A percentile compares a stretch with the other conserved stretches of the same genome.
Evolutionary conservation across 2,329 filamentous ascomycete genomes (phyloP).

Genomic region (Hymenoscyphus fraxineus): DNA sequence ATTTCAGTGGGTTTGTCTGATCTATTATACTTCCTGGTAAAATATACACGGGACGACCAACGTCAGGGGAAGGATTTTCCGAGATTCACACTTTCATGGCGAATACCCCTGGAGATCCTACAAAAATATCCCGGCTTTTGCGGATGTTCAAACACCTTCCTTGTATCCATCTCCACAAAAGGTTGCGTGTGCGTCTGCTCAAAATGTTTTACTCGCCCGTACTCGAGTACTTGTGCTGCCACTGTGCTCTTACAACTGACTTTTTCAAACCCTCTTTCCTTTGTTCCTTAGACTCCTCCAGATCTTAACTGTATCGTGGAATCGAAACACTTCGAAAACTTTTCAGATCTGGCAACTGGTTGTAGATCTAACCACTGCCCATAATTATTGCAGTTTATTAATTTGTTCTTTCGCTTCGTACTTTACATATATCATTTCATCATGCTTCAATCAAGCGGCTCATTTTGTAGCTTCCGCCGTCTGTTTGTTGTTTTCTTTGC

Average conservation of each 20-base stretch:
- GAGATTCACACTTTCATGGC: background rate
- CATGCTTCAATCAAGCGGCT: slow-evolving; percentile 1
- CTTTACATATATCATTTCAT: slow-evolving; percentile 3
- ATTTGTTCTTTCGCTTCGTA: background rate
- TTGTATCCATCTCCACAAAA: background rate
- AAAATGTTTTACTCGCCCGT: background rate
- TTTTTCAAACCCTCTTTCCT: background rate
- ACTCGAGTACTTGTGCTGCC: background rate
- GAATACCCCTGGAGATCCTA: background rate
- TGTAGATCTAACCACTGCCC: background rate
- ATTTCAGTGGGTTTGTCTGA: too few relatives aligned
- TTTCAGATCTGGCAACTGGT: background rate
- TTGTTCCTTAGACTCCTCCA: background rate
- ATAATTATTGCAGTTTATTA: background rate
- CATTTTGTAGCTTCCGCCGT: background rate
- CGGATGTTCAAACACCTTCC: background rate
- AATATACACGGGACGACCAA: background rate
- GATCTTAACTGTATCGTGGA: slow-evolving; percentile 1
- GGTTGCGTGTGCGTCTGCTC: background rate
- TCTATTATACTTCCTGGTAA: background rate
- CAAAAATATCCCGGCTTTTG: background rate
- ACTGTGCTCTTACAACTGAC: background rate
- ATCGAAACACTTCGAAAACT: background rate
- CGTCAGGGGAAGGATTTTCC: background rate
- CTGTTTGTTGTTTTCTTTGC: background rate